Evolutionary conservation across 2,329 filamentous ascomycete species (phyloP).

Genomic region (Chaetomiaceae sp.): DNA sequence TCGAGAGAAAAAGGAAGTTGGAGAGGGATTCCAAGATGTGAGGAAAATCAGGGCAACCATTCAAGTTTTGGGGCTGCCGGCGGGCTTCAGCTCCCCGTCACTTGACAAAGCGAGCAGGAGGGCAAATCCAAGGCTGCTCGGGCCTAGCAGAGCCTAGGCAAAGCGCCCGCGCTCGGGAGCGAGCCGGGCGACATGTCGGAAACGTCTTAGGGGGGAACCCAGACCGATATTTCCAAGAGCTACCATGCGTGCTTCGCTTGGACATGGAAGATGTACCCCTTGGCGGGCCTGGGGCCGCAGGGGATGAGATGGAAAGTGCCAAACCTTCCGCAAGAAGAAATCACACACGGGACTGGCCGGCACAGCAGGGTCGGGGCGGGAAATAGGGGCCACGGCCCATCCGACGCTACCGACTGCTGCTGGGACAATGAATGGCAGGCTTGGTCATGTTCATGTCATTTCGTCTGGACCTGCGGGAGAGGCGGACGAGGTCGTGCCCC

Average conservation of each 20-base stretch:
- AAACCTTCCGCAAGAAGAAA: slow-evolving; percentile 31
- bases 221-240: slow-evolving; percentile 18
- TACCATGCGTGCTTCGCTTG: slow-evolving; percentile 23
- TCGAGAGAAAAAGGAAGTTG: slow-evolving; percentile 22
- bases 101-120: slow-evolving; percentile 26
- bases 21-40: slow-evolving; percentile 10
- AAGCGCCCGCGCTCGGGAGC: slow-evolving; percentile 20
- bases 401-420: slow-evolving; percentile 18
- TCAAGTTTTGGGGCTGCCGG: slow-evolving; percentile 21
- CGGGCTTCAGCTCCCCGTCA: slow-evolving; percentile 26
- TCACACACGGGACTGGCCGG: slow-evolving; percentile 28
- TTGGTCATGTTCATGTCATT: slow-evolving; percentile 32
- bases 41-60: slow-evolving; percentile 18
- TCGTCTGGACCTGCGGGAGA: slow-evolving; percentile 6
- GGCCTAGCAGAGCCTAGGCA: slow-evolving; percentile 20
- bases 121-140: slow-evolving; percentile 19
- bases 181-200: slow-evolving; percentile 25
- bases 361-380: slow-evolving; percentile 28
- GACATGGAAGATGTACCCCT: slow-evolving; percentile 22
- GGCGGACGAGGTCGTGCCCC: slow-evolving; percentile 10
- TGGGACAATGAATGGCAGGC: slow-evolving; percentile 19
- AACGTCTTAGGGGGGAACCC: slow-evolving; percentile 25
- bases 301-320: slow-evolving; percentile 24
- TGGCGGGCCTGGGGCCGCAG: slow-evolving; percentile 10
- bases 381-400: slow-evolving; percentile 20